A percentile compares a stretch with the other conserved stretches of the same genome.
Evolutionary conservation across 768 basidiomycete genomes (phyloP).

Genomic region (Phlebiopsis flavidoalba): DNA sequence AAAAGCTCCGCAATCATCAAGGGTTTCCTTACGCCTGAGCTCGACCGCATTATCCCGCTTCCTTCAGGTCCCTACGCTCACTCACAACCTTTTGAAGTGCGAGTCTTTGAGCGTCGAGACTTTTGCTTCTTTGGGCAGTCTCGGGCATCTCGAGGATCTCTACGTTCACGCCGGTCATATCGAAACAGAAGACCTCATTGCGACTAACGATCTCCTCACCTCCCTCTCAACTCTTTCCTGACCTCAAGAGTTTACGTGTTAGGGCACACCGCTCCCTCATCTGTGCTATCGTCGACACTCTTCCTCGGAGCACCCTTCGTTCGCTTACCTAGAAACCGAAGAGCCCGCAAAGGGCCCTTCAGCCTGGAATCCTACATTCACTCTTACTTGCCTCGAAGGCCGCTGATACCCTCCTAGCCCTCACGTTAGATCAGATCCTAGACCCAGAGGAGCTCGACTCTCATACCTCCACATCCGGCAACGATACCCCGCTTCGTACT

Average conservation of each 20-base stretch:
- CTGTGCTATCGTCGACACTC: slow-evolving; percentile 10
- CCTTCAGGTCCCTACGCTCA: slow-evolving; percentile 11
- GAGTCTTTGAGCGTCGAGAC: slow-evolving; percentile 11
- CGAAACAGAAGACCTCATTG: slow-evolving; percentile 12
- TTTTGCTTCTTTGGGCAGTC: slow-evolving; percentile 14
- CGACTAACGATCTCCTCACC: background rate
- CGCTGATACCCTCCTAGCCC: slow-evolving; percentile 15
- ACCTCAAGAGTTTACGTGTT: slow-evolving; percentile 15
- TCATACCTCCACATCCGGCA: background rate
- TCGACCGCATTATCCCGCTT: slow-evolving; percentile 7
- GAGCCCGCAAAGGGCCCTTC: slow-evolving; percentile 7
- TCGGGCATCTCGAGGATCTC: slow-evolving; percentile 16
- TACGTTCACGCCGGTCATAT: slow-evolving; percentile 17
- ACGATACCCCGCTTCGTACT: slow-evolving; percentile 12
- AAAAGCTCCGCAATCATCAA: slow-evolving; percentile 15
- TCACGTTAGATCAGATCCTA: slow-evolving; percentile 16
- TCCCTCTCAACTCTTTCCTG: slow-evolving; percentile 9
- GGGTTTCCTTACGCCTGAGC: slow-evolving; percentile 10
- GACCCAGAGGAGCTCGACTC: slow-evolving; percentile 8
- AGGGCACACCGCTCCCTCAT: slow-evolving; percentile 11
- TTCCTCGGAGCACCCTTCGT: slow-evolving; percentile 13
- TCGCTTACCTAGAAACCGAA: slow-evolving; percentile 16
- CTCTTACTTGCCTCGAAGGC: slow-evolving; percentile 16
- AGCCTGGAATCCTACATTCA: slow-evolving; percentile 17
- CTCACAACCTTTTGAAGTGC: slow-evolving; percentile 16